Conservation (phyloP, 164 flowering plant species). For the Kalanchoe fedtschenkoi region DNA sequence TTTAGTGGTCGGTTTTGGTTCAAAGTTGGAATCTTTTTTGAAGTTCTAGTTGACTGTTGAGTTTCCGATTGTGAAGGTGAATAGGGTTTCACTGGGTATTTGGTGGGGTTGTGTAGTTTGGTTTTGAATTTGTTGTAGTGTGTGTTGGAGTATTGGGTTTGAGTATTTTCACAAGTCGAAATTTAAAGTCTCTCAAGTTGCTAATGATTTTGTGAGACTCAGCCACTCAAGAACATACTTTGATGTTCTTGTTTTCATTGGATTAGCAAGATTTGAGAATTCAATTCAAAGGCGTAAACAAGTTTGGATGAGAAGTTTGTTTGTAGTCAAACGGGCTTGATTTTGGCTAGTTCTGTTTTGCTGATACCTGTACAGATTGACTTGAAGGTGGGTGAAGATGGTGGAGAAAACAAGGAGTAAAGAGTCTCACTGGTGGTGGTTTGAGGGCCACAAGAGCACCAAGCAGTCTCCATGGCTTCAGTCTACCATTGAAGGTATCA, state of each 20-base stretch:
- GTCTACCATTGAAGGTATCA: constrained; percentile 56
- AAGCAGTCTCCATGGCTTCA: constrained; percentile 72
- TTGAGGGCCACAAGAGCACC: constrained; percentile 45
- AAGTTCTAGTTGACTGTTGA: neutral
- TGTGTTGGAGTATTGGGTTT: no score
- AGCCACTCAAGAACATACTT: no score
- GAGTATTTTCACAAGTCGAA: no score
- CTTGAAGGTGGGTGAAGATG: constrained; percentile 9
- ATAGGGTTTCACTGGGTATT: neutral
- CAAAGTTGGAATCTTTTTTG: neutral
- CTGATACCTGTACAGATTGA: neutral
- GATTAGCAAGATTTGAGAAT: neutral
- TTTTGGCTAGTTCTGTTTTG: neutral
- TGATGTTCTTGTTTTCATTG: neutral
- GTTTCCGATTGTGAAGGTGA: neutral
- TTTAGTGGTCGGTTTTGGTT: neutral
- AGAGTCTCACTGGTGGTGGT: constrained; percentile 70
- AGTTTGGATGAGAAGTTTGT: no score
- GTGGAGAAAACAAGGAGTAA: constrained; percentile 24
- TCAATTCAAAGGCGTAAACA: neutral
- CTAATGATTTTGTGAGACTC: neutral
- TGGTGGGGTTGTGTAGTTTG: no score
- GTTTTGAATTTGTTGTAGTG: no score
- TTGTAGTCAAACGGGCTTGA: neutral
- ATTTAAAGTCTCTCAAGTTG: neutral